Conservation (phyloP, 2,329 filamentous ascomycete species). For the Oidium heveae region DNA sequence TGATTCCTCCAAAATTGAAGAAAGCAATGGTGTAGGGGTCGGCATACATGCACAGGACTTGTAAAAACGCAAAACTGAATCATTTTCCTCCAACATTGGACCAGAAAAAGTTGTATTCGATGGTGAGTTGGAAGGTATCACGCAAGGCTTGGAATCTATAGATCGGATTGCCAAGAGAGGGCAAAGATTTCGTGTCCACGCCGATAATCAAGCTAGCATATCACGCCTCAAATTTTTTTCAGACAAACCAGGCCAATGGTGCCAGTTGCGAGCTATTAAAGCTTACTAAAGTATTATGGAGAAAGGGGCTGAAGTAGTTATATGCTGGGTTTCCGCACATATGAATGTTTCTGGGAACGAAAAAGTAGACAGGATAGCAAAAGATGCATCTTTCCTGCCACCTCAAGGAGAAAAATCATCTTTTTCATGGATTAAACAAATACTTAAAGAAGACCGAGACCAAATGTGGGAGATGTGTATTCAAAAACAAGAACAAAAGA, state of each 20-base stretch:
- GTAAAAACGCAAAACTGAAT: background rate
- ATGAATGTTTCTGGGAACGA: background rate
- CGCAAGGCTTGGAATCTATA: background rate
- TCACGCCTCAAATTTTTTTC: background rate
- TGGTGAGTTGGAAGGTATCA: background rate
- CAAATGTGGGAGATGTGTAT: too few species aligned
- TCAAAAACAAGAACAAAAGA: too few species aligned
- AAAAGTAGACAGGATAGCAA: background rate
- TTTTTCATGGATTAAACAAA: background rate
- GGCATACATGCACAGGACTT: background rate
- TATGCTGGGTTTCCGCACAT: background rate
- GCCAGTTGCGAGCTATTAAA: background rate
- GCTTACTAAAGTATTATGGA: background rate
- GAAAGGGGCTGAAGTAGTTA: background rate
- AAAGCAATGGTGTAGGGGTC: background rate
- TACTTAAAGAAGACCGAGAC: too few species aligned
- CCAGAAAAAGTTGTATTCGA: background rate
- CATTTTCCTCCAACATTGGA: background rate
- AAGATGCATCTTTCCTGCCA: background rate
- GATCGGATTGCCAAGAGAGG: background rate
- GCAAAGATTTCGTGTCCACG: background rate
- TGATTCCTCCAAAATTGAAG: background rate
- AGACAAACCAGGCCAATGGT: background rate
- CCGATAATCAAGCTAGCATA: background rate
- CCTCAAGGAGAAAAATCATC: background rate